phyloP scores from a whole-genome alignment of 2,329 filamentous ascomycete genomes.

The Chrysoporthe cubensis region DNA sequence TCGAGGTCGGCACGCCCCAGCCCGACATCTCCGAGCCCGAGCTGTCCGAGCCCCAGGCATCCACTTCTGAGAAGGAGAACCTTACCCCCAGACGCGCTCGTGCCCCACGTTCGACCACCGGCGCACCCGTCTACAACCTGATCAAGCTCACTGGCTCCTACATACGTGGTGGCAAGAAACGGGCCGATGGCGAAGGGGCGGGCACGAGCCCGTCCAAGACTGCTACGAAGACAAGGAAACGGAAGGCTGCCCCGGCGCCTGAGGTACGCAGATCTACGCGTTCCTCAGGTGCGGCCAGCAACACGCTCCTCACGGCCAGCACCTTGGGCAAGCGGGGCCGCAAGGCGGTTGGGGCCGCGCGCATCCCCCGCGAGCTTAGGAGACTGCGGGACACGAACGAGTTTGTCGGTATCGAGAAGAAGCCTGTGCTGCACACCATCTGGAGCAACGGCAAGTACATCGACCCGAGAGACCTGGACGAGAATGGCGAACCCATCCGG shows the following conservation, averaged over 20 bases:
- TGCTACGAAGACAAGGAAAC: constrained; percentile 40
- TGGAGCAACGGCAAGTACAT: constrained; percentile 70
- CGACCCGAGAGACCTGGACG: constrained; percentile 43
- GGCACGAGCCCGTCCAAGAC: constrained; percentile 46
- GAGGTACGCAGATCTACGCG: constrained; percentile 50
- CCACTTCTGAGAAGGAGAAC: too few species aligned
- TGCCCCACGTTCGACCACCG: constrained; percentile 57
- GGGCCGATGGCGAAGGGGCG: constrained; percentile 54
- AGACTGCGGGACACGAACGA: constrained; percentile 67
- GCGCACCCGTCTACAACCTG: constrained; percentile 68
- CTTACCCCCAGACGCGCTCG: constrained; percentile 45
- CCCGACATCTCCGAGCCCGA: constrained; percentile 5
- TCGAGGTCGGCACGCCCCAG: constrained; percentile 24
- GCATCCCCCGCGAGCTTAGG: constrained; percentile 60
- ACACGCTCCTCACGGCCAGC: constrained; percentile 50
- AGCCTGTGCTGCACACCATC: constrained; percentile 60
- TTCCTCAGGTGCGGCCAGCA: constrained; percentile 45
- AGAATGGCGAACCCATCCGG: constrained; percentile 42
- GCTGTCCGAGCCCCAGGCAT: not conserved
- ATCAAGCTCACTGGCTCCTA: constrained; percentile 65
- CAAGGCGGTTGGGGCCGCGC: constrained; percentile 55
- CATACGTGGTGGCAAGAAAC: constrained; percentile 62
- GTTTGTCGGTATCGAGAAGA: constrained; percentile 61
- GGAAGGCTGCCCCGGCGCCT: constrained; percentile 33
- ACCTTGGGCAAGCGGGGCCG: constrained; percentile 65